Conservation (phyloP, 2,329 filamentous ascomycete species). For the Neofusicoccum ribis region DNA sequence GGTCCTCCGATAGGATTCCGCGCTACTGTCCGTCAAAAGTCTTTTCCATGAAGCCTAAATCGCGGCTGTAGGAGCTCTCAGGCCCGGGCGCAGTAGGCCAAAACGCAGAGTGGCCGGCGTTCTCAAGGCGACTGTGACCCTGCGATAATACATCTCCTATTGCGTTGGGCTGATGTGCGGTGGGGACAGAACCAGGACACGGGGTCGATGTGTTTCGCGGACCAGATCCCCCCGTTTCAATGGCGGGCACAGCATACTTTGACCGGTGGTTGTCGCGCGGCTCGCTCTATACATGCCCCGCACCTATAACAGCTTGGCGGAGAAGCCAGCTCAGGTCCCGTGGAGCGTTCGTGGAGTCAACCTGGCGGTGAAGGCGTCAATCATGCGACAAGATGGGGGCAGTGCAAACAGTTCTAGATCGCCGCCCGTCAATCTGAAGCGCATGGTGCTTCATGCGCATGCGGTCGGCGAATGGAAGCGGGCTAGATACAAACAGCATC, state of each 20-base stretch:
- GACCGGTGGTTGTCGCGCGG: not conserved
- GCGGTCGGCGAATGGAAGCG: not conserved
- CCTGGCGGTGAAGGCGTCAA: not conserved
- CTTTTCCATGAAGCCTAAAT: too few relatives aligned
- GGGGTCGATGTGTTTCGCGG: not conserved
- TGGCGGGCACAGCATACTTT: not conserved
- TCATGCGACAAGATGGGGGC: conserved; percentile 3
- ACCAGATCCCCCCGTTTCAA: not conserved
- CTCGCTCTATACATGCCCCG: not conserved
- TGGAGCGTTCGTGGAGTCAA: conserved; percentile 2
- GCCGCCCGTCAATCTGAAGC: conserved; percentile 5
- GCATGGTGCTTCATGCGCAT: conserved; percentile 1
- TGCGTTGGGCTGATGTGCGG: not conserved
- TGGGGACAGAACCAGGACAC: not conserved
- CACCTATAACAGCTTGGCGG: not conserved
- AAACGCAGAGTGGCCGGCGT: not conserved
- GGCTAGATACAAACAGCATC: not conserved
- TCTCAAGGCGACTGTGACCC: not conserved
- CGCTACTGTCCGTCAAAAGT: too few relatives aligned
- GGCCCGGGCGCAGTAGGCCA: not conserved
- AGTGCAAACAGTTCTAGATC: conserved; percentile 16
- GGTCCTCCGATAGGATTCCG: too few relatives aligned
- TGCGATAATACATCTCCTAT: not conserved
- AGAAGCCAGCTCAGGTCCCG: not conserved
- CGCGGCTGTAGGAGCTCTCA: not conserved